These are phyloP conservation scores for Staphylotrichum tortipilum DNA, from an alignment of 495 filamentous ascomycete species.

Conservation along the genomic window DNA sequence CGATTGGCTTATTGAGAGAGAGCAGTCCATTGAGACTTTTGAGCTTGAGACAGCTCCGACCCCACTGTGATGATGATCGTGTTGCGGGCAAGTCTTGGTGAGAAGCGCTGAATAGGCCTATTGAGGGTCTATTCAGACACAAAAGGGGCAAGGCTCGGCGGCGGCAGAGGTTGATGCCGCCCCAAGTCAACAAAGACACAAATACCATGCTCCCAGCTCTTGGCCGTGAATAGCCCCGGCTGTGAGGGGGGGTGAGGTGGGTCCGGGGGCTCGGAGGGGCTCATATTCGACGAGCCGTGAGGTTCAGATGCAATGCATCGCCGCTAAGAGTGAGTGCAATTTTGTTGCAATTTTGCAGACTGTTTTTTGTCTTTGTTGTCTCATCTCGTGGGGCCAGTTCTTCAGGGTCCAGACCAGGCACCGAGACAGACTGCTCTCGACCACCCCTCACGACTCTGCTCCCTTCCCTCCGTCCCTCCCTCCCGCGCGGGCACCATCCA, in stretches of 20 bases:
- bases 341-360: too few species aligned
- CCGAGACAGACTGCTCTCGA: too few species aligned
- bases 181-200: conserved; percentile 13
- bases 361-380: not conserved
- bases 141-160: conserved; percentile 17
- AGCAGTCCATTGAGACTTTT: conserved; percentile 5
- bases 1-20: conserved; percentile 4
- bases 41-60: not conserved
- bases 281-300: not conserved
- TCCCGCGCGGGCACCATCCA: too few species aligned
- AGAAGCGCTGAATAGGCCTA: conserved; percentile 15
- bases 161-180: conserved; percentile 3
- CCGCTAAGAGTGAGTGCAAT: not conserved
- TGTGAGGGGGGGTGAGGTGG: too few species aligned
- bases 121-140: conserved; percentile 31
- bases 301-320: not conserved
- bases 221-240: not conserved
- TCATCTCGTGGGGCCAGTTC: not conserved
- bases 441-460: too few species aligned
- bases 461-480: too few species aligned
- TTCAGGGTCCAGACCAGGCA: too few species aligned
- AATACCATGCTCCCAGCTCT: not conserved
- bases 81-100: not conserved
- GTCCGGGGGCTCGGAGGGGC: not conserved
- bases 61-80: conserved; percentile 7